Conservation (phyloP, 495 filamentous ascomycete genomes). For the Pyronema omphalodes region DNA sequence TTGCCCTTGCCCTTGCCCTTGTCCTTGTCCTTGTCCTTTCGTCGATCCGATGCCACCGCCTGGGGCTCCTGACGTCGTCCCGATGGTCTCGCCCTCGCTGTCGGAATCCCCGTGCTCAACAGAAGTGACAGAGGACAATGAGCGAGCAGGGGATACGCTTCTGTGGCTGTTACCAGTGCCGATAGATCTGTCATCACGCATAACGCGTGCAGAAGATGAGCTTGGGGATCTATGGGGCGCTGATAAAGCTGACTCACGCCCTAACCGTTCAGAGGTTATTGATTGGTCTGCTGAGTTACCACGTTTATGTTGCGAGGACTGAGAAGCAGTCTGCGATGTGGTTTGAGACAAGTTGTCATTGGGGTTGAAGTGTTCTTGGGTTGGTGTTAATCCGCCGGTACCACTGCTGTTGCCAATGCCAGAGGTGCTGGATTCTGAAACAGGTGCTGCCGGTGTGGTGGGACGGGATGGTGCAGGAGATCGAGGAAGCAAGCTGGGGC, state of each 20-base stretch:
- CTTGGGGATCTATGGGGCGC: conserved; percentile 8
- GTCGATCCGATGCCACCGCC: neutral
- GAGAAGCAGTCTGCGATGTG: no score
- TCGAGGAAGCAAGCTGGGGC: no score
- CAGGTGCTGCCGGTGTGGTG: no score
- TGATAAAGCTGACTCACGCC: conserved; percentile 8
- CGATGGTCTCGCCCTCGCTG: conserved; percentile 22
- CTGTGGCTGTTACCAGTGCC: conserved; percentile 13
- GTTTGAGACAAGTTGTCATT: no score
- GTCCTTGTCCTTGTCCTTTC: conserved; percentile 22
- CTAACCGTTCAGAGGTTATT: conserved; percentile 2
- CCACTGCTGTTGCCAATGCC: no score
- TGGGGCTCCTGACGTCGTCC: conserved; percentile 25
- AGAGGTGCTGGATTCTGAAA: no score
- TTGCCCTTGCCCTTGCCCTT: conserved; percentile 27
- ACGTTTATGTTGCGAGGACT: neutral
- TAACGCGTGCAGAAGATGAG: neutral
- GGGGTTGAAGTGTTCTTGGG: no score
- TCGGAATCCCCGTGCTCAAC: conserved; percentile 23
- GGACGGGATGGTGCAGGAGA: no score
- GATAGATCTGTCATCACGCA: conserved; percentile 13
- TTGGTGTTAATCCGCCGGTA: no score
- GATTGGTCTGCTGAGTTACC: neutral
- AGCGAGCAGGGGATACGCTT: conserved; percentile 13
- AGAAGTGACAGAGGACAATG: conserved; percentile 17